phyloP scores from a whole-genome alignment of 2,329 filamentous ascomycete species.

The Calonectria pauciramosa region DNA sequence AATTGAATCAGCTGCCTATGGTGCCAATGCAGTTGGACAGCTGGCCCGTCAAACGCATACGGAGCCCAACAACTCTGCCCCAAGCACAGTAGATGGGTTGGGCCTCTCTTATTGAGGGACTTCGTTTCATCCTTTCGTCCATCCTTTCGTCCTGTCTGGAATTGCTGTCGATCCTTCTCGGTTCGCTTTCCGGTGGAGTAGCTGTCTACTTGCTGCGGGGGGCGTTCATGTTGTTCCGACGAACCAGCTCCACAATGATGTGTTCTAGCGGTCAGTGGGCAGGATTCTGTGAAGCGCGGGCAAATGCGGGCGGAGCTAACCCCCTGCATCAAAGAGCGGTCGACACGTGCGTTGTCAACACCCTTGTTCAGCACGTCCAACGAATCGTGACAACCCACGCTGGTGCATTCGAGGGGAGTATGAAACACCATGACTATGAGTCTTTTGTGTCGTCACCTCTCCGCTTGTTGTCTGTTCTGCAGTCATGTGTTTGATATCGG shows the following conservation, averaged over 20 bases:
- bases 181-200: not conserved
- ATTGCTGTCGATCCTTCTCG: not conserved
- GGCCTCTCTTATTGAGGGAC: not conserved
- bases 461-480: not conserved
- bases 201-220: not conserved
- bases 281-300: not conserved
- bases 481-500: not conserved
- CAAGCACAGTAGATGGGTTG: not conserved
- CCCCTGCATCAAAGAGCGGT: conserved; percentile 2
- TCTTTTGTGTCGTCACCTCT: not conserved
- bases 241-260: conserved; percentile 10
- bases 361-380: not conserved
- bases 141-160: not conserved
- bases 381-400: not conserved
- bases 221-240: conserved; percentile 1
- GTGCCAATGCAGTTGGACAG: not conserved
- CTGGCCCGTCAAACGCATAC: not conserved
- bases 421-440: not conserved
- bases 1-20: not conserved
- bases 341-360: conserved; percentile 8
- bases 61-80: not conserved
- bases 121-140: not conserved
- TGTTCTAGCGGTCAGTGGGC: conserved; percentile 7
- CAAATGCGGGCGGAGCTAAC: too few species aligned
- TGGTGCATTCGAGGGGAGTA: not conserved